Percentiles rank a stretch among this genome's conserved stretches.
Evolutionary conservation across 495 filamentous ascomycete genomes (phyloP).

Genomic region (Melanomma pulvis-pyrius): DNA sequence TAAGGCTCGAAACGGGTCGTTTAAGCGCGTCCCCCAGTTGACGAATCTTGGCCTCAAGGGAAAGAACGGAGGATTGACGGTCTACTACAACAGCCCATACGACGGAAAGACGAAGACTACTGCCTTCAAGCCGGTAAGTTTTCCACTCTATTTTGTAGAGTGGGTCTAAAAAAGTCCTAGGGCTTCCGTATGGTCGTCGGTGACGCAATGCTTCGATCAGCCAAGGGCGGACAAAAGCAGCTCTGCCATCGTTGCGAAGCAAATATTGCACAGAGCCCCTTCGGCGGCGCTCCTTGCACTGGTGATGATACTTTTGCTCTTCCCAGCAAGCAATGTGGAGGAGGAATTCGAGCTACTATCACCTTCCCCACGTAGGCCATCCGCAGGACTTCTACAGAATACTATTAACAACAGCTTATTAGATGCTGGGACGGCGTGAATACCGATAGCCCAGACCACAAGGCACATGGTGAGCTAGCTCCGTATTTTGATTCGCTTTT

Average conservation of each 20-base stretch:
- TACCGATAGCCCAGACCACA: slow-evolving; percentile 2
- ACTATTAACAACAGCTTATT: not conserved
- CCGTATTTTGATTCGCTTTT: slow-evolving; percentile 21
- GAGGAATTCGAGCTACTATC: slow-evolving; percentile 40
- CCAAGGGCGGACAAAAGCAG: slow-evolving; percentile 55
- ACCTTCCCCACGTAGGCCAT: slow-evolving; percentile 33
- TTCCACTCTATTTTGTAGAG: not conserved
- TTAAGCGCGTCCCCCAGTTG: slow-evolving; percentile 53
- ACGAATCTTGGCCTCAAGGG: slow-evolving; percentile 50
- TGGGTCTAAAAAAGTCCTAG: slow-evolving; percentile 36
- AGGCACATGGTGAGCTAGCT: slow-evolving; percentile 31
- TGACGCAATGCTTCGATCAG: slow-evolving; percentile 48
- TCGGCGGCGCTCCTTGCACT: slow-evolving; percentile 18
- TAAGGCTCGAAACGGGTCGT: slow-evolving; percentile 47
- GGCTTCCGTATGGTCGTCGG: slow-evolving; percentile 58
- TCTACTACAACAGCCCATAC: slow-evolving; percentile 58
- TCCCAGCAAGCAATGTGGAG: slow-evolving; percentile 46
- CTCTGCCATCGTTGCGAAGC: slow-evolving; percentile 36
- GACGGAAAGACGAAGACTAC: slow-evolving; percentile 48
- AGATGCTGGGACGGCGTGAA: slow-evolving; percentile 33
- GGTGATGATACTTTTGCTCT: slow-evolving; percentile 9
- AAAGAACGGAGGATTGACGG: slow-evolving; percentile 52
- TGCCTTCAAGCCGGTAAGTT: slow-evolving; percentile 42
- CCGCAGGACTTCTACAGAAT: not conserved
- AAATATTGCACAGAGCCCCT: slow-evolving; percentile 42